phyloP scores from a whole-genome alignment of 805 yeast genomes.

The Cyberlindnera euphorbiae region DNA sequence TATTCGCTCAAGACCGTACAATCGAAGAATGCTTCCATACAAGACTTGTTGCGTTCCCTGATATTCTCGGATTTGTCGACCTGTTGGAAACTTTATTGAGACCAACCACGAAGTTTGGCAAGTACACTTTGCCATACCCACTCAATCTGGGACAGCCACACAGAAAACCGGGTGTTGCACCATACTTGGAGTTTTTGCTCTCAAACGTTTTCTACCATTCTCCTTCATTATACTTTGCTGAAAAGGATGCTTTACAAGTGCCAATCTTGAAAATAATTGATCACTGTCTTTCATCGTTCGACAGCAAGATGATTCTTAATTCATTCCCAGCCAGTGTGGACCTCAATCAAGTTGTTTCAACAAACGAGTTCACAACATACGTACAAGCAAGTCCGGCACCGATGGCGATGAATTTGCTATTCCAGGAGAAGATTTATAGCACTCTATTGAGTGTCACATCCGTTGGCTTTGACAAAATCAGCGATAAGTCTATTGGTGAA shows the following conservation, averaged over 20 bases:
- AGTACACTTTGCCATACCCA: constrained; percentile 49
- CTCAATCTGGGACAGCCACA: constrained; percentile 53
- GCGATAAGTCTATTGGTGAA: constrained; percentile 33
- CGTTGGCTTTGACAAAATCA: constrained; percentile 54
- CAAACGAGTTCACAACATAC: constrained; percentile 41
- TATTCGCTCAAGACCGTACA: constrained; percentile 38
- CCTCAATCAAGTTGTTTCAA: constrained; percentile 42
- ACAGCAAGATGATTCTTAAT: constrained; percentile 46
- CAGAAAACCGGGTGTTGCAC: constrained; percentile 69
- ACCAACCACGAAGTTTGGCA: constrained; percentile 35
- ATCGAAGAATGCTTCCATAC: constrained; percentile 40
- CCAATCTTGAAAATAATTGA: constrained; percentile 48
- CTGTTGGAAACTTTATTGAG: constrained; percentile 37
- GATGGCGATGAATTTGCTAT: constrained; percentile 56
- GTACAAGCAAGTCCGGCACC: constrained; percentile 69
- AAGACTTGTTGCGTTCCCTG: constrained; percentile 48
- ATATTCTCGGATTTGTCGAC: constrained; percentile 55
- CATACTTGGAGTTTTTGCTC: constrained; percentile 72
- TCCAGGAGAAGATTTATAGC: constrained; percentile 51
- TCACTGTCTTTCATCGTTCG: constrained; percentile 45
- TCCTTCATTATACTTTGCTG: constrained; percentile 32
- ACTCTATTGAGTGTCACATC: constrained; percentile 53
- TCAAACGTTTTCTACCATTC: constrained; percentile 60
- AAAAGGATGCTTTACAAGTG: constrained; percentile 42
- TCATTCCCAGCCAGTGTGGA: constrained; percentile 48